Conservation (phyloP, 805 yeast genomes). For the Kurtzmaniella fragi region DNA sequence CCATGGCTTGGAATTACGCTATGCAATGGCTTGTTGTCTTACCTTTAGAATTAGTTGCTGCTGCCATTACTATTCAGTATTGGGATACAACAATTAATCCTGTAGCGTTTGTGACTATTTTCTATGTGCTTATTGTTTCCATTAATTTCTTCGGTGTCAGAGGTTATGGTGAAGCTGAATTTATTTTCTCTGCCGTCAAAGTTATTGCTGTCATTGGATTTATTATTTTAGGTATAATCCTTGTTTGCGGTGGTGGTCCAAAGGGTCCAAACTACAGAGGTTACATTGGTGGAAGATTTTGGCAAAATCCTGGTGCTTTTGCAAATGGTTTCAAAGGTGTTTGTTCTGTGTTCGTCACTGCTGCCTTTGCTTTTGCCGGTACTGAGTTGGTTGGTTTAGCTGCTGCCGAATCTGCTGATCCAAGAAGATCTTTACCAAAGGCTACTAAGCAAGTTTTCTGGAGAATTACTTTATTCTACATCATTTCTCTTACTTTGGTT, state of each 20-base stretch:
- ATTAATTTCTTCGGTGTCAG: constrained; percentile 49
- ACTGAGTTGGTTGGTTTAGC: constrained; percentile 38
- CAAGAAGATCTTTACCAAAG: constrained; percentile 31
- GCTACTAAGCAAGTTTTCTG: constrained; percentile 41
- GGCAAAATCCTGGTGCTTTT: constrained; percentile 54
- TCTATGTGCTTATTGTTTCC: constrained; percentile 40
- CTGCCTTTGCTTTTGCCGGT: constrained; percentile 39
- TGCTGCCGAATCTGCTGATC: constrained; percentile 37
- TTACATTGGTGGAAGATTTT: constrained; percentile 46
- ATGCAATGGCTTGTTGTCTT: constrained; percentile 52
- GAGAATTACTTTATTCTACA: constrained; percentile 37
- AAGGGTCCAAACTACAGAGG: constrained; percentile 24
- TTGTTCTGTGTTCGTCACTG: constrained; percentile 34
- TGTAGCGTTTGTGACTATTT: constrained; percentile 58
- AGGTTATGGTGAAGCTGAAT: constrained; percentile 60
- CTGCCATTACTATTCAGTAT: constrained; percentile 50
- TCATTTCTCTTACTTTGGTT: constrained; percentile 41
- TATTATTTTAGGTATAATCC: constrained; percentile 44
- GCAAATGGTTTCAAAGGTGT: constrained; percentile 43
- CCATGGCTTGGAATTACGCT: constrained; percentile 50
- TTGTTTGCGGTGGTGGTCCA: constrained; percentile 47
- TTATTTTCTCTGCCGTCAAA: constrained; percentile 62
- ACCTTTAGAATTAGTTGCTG: constrained; percentile 59
- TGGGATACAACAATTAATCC: constrained; percentile 52
- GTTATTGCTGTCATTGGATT: constrained; percentile 56